phyloP scores from a whole-genome alignment of 768 basidiomycete species.

The Myochromella boudieri region DNA sequence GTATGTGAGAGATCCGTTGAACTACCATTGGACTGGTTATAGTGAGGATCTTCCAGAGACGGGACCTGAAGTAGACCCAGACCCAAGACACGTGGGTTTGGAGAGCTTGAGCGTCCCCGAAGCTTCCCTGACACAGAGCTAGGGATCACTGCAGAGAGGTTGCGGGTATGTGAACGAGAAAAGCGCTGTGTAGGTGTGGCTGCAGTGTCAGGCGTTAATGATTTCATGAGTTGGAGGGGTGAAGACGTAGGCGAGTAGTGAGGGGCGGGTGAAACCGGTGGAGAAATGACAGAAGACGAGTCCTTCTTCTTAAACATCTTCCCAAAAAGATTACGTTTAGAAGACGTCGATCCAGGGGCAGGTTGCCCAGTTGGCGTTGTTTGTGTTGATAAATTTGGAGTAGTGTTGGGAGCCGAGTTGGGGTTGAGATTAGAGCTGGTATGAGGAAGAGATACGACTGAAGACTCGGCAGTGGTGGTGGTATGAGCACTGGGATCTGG shows the following conservation, averaged over 20 bases:
- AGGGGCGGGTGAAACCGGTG: constrained; percentile 28
- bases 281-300: constrained; percentile 8
- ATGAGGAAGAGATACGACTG: constrained; percentile 15
- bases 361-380: neutral
- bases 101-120: constrained; percentile 20
- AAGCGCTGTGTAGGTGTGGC: constrained; percentile 13
- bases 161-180: constrained; percentile 14
- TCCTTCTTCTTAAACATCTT: constrained; percentile 65
- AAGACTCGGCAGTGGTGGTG: constrained; percentile 17
- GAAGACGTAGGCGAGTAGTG: constrained; percentile 15
- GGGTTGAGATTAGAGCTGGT: neutral
- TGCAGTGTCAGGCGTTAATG: constrained; percentile 8
- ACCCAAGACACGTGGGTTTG: constrained; percentile 13
- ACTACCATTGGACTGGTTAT: constrained; percentile 2
- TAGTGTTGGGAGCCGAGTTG: constrained; percentile 12
- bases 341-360: constrained; percentile 6
- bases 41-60: constrained; percentile 10
- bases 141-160: constrained; percentile 13
- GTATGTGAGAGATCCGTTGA: neutral
- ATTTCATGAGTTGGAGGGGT: constrained; percentile 8
- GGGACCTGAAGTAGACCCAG: constrained; percentile 16
- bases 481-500: constrained; percentile 14
- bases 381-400: neutral
- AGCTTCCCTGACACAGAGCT: constrained; percentile 7
- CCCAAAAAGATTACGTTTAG: constrained; percentile 64